Evolutionary conservation across 2,329 filamentous ascomycete genomes (phyloP).

Genomic region (Cordyceps tenuipes): DNA sequence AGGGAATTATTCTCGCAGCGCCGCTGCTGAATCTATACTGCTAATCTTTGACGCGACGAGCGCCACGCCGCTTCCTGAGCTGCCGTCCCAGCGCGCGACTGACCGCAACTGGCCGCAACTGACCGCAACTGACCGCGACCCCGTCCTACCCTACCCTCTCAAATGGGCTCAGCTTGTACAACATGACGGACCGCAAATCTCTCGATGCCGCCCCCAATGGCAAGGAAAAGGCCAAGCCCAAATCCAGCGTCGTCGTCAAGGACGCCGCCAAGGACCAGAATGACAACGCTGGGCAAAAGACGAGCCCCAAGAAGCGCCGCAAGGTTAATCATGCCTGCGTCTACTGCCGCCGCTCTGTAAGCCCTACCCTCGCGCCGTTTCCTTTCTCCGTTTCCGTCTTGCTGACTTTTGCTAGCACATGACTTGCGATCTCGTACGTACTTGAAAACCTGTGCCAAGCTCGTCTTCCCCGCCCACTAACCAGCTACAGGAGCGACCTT

Average conservation of each 20-base stretch:
- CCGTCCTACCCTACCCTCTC: slow-evolving; percentile 1
- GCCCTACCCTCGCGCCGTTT: slow-evolving; percentile 28
- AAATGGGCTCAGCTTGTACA: not conserved
- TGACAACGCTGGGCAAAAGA: slow-evolving; percentile 23
- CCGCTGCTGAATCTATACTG: not conserved
- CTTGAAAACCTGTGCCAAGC: slow-evolving; percentile 12
- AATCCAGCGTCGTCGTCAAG: slow-evolving; percentile 13
- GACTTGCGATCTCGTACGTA: slow-evolving; percentile 82
- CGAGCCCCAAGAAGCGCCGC: slow-evolving; percentile 73
- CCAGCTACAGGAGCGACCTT: slow-evolving; percentile 70
- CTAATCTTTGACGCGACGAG: not conserved
- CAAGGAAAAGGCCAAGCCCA: slow-evolving; percentile 14
- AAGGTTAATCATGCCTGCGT: slow-evolving; percentile 88
- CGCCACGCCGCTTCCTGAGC: not conserved
- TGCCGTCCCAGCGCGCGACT: not conserved
- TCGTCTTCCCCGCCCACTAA: slow-evolving; percentile 19
- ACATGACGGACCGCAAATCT: slow-evolving; percentile 26
- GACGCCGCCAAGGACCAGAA: slow-evolving; percentile 23
- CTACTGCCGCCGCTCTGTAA: slow-evolving; percentile 85
- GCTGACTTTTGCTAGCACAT: slow-evolving; percentile 56
- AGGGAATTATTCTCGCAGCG: not conserved
- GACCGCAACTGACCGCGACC: no score
- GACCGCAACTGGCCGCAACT: no score
- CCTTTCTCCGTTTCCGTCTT: slow-evolving; percentile 11
- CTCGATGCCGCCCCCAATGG: slow-evolving; percentile 19